Evolutionary conservation across 2,329 filamentous ascomycete species (phyloP).

Genomic region (Pseudopyrenochaeta lycopersici): DNA sequence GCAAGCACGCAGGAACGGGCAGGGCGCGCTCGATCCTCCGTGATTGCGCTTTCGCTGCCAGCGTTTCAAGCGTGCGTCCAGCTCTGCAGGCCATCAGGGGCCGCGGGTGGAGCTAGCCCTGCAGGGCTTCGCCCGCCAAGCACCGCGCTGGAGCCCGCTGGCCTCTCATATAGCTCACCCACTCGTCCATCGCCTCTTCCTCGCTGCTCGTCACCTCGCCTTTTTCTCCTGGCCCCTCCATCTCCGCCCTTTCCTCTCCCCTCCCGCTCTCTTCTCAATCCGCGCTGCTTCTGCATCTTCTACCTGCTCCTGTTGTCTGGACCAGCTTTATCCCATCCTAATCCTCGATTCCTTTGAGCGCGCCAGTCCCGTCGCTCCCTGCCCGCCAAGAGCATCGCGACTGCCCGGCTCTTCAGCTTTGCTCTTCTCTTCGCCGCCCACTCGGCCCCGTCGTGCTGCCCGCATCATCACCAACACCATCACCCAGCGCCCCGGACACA

Average conservation of each 20-base stretch:
- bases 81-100: conserved; percentile 14
- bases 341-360: conserved; percentile 38
- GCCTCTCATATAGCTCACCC: conserved; percentile 28
- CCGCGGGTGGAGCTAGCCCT: conserved; percentile 13
- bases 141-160: conserved; percentile 15
- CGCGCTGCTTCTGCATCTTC: conserved; percentile 49
- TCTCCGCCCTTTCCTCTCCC: conserved; percentile 63
- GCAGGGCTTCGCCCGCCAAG: conserved; percentile 23
- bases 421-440: conserved; percentile 24
- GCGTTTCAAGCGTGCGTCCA: conserved; percentile 33
- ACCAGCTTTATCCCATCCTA: conserved; percentile 42
- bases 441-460: conserved; percentile 26
- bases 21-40: conserved; percentile 15
- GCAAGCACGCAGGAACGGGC: conserved; percentile 33
- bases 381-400: conserved; percentile 36
- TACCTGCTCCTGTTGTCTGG: conserved; percentile 42
- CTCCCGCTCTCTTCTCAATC: conserved; percentile 37
- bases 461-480: conserved; percentile 13
- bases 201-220: conserved; percentile 55
- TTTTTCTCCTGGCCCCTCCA: conserved; percentile 42
- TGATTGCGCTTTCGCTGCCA: conserved; percentile 31
- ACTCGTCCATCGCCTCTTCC: conserved; percentile 67
- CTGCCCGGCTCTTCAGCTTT: conserved; percentile 35
- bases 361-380: conserved; percentile 50
- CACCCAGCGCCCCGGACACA: conserved; percentile 14